Evolutionary conservation across 345 rosid genomes (phyloP), one percentile per base, ranked within the genome.

Genomic region (Rhodamnia rubescens): DNA sequence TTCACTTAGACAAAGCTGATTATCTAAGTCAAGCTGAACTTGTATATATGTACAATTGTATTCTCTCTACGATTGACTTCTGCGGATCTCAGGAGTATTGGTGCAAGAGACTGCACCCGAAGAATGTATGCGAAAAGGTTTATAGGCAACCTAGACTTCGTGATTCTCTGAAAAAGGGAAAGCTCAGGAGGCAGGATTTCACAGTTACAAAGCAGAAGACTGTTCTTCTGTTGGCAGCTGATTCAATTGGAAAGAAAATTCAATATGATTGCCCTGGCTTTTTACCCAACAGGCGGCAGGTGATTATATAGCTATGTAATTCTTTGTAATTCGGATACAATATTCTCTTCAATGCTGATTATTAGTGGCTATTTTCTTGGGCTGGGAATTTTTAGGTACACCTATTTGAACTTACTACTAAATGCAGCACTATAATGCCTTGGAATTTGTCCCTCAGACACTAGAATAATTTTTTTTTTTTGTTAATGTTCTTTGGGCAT

Each of bases 61-160:
- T 69, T 69, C 47, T 69, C 80, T 36, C 26, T 56, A 22, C 20
- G 26, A 69, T 32, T 69, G 47, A 22, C 80, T 69, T 69, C 40
- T 69, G 47, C 42, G 75, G 54, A 55, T 83, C 91, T 82, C 93
- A 97, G 99, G 98, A 95, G 89, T 95, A 93, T 88, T 97, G 99
- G 99, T 97, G 99, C 94, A 97, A 95, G 91, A 93, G 98, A 90
- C 87, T 91, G 92, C 99, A 97, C 85, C 99, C 99, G 24, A 95
- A 97, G 91, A 88, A 92, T 86, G 99, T 97, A 12, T 95, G 99
- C 56, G 99, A 95, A 88, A 95, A 95, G 91, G 99, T 97, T 85
- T 97, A 90, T 89, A 91, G 99, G 88, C 99, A 97, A 89, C 97
- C 98, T 90, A 92, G 96, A 47, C 81, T 97, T 86, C 95, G 95